Evolutionary conservation across 345 rosid genomes (phyloP).

Genomic region (Litchi chinensis): DNA sequence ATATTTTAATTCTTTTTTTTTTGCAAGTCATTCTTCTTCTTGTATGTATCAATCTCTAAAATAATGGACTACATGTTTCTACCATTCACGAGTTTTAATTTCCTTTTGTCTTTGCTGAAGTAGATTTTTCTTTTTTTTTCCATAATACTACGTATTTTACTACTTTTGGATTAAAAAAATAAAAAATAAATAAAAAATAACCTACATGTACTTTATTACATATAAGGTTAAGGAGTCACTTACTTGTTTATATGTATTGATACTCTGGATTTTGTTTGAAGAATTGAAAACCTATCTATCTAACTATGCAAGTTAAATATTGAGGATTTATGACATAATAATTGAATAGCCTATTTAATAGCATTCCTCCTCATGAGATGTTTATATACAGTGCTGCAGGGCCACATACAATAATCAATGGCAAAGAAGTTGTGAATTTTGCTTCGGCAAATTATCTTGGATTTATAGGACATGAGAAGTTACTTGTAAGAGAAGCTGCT

Average conservation of each 20-base stretch:
- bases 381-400: slow-evolving; percentile 77
- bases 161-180: background rate
- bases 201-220: background rate
- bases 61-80: slow-evolving; percentile 5
- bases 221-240: background rate
- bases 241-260: background rate
- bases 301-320: slow-evolving; percentile 2
- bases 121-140: background rate
- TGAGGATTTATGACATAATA: background rate
- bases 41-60: background rate
- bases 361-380: slow-evolving; percentile 22
- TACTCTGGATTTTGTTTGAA: background rate
- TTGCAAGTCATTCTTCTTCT: slow-evolving; percentile 10
- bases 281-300: background rate
- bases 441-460: slow-evolving; percentile 98
- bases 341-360: background rate
- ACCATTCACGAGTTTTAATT: background rate
- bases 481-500: slow-evolving; percentile 56
- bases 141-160: background rate
- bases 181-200: too few relatives aligned
- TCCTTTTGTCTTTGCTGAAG: background rate
- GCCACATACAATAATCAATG: slow-evolving; percentile 74
- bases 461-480: slow-evolving; percentile 75
- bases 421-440: slow-evolving; percentile 91
- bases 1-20: background rate